Percentiles rank a stretch among this genome's conserved stretches.
phyloP scores from a whole-genome alignment of 805 yeast species.

The Yarrowia sp. region DNA sequence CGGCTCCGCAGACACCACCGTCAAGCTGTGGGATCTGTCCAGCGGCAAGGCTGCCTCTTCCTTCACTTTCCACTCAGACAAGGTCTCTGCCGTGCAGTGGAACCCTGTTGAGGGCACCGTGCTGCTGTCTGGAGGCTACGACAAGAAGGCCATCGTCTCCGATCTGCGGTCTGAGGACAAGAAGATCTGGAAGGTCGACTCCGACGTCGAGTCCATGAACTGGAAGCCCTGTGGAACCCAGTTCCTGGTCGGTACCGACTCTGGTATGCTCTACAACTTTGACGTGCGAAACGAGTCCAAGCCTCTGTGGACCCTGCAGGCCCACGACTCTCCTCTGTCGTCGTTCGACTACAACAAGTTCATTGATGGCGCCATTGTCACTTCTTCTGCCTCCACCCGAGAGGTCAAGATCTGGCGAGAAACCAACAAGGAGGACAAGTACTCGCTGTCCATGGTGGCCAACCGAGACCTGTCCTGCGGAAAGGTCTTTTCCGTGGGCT shows the following conservation, averaged over 20 bases:
- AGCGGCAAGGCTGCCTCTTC: slow-evolving; percentile 79
- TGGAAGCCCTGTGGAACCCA: slow-evolving; percentile 64
- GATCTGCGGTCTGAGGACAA: slow-evolving; percentile 80
- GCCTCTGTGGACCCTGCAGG: slow-evolving; percentile 94
- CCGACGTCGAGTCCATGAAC: slow-evolving; percentile 82
- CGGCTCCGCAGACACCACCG: slow-evolving; percentile 93
- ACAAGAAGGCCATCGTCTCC: slow-evolving; percentile 73
- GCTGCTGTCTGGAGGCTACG: slow-evolving; percentile 93
- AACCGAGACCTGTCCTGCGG: slow-evolving; percentile 95
- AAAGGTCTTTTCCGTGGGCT: slow-evolving; percentile 79
- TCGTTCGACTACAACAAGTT: slow-evolving; percentile 72
- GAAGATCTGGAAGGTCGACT: slow-evolving; percentile 66
- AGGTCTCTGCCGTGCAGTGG: slow-evolving; percentile 90
- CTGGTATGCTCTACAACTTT: slow-evolving; percentile 86
- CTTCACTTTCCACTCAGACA: slow-evolving; percentile 75
- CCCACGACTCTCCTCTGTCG: slow-evolving; percentile 94
- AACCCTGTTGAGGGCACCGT: slow-evolving; percentile 59
- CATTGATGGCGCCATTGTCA: slow-evolving; percentile 75
- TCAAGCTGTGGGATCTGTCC: slow-evolving; percentile 92
- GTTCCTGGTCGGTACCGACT: slow-evolving; percentile 89
- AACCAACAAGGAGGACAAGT: slow-evolving; percentile 52
- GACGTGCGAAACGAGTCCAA: slow-evolving; percentile 73
- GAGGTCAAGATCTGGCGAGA: slow-evolving; percentile 87
- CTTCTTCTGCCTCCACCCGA: slow-evolving; percentile 93
- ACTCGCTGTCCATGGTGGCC: slow-evolving; percentile 83